These are phyloP conservation scores for Ophioceras dolichostomum DNA, from an alignment of 2,329 filamentous ascomycete species.

Conservation along the genomic window DNA sequence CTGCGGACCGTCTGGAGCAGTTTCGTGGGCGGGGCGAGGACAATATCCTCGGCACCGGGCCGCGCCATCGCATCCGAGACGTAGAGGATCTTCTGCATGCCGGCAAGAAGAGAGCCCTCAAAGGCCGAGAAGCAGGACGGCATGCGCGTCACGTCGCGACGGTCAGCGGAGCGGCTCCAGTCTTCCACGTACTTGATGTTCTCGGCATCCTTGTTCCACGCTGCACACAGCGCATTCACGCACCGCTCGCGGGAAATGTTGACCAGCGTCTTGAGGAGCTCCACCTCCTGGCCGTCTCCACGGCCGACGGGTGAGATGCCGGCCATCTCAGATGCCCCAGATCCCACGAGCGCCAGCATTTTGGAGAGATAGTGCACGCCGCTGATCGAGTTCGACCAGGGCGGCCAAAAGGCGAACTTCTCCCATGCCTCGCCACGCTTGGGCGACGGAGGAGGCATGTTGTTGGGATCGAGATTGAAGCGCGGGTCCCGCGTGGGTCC, in stretches of 20 bases:
- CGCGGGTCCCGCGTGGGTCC: slow-evolving; percentile 54
- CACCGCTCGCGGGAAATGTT: slow-evolving; percentile 72
- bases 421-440: slow-evolving; percentile 80
- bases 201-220: slow-evolving; percentile 90
- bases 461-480: slow-evolving; percentile 69
- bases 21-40: slow-evolving; percentile 76
- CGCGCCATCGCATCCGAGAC: slow-evolving; percentile 75
- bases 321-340: slow-evolving; percentile 76
- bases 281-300: slow-evolving; percentile 44
- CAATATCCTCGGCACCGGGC: slow-evolving; percentile 61
- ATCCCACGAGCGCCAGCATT: slow-evolving; percentile 72
- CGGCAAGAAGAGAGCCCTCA: slow-evolving; percentile 66
- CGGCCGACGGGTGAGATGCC: slow-evolving; percentile 54
- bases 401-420: slow-evolving; percentile 91
- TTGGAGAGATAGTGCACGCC: slow-evolving; percentile 84
- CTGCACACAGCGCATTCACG: slow-evolving; percentile 71
- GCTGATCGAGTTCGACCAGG: slow-evolving; percentile 80
- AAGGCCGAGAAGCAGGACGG: slow-evolving; percentile 77
- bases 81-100: slow-evolving; percentile 93
- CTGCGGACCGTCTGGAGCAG: slow-evolving; percentile 80
- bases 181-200: slow-evolving; percentile 88
- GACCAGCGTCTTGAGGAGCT: slow-evolving; percentile 65
- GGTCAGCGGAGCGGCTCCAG: slow-evolving; percentile 75
- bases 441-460: slow-evolving; percentile 64
- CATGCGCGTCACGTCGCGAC: slow-evolving; percentile 82